A percentile compares a stretch with the other conserved stretches of the same genome.
phyloP scores from a whole-genome alignment of 2,329 filamentous ascomycete genomes.

The Eutypella sp. region DNA sequence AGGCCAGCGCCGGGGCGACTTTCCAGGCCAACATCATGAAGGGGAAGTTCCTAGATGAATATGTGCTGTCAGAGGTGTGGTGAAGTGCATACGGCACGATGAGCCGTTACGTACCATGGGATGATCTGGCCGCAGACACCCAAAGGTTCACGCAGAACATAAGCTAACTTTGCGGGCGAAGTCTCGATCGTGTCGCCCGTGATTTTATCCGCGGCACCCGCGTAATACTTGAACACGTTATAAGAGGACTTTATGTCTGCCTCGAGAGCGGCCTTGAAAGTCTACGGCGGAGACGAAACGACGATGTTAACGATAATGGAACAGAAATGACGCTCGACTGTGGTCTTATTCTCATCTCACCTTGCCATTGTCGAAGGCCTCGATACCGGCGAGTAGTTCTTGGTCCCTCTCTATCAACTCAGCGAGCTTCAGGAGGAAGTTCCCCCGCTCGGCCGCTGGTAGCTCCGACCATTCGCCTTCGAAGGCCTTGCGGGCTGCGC shows the following conservation, averaged over 20 bases:
- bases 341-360: not conserved
- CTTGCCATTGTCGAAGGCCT: not conserved
- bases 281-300: not conserved
- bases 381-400: not conserved
- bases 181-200: not conserved
- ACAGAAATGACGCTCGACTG: not conserved
- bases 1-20: not conserved
- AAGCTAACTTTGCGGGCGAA: not conserved
- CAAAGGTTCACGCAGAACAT: not conserved
- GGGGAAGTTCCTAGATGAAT: not conserved
- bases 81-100: not conserved
- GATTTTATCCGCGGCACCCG: not conserved
- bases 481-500: not conserved
- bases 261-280: not conserved
- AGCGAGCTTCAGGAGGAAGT: not conserved
- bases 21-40: not conserved
- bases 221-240: not conserved
- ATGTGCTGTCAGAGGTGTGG: not conserved
- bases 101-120: not conserved
- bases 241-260: not conserved
- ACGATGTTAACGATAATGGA: not conserved
- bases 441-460: not conserved
- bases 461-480: not conserved
- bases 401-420: not conserved
- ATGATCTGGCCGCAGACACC: not conserved